Evolutionary conservation across 306 rosid genomes (phyloP), one percentile per base, ranked within the genome.

Genomic region (Carpinus viminea): DNA sequence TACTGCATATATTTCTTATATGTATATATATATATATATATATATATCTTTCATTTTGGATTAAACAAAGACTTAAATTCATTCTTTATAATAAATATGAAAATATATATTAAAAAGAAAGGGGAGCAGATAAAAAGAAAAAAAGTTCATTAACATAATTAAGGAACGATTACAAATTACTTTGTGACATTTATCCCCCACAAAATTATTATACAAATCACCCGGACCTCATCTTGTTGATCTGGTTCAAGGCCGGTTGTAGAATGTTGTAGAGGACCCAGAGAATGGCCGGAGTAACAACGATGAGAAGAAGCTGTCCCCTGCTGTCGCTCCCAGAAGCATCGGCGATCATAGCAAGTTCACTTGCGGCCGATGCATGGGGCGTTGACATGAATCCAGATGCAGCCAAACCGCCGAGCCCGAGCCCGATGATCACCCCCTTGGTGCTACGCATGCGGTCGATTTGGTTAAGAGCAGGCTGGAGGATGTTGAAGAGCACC

Each of bases 231-330:
- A 95, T 95, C 83, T 80, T 85, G 86, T 90, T 92, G 77, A 95
- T 45, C 86, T 95, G 98, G 90, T 95, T 95, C 75, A 94, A 79
- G 46, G 98, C 98, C 4, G 98, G 98, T 81, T 91, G 97, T 83
- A 94, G 84, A 72, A 94, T 94, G 60, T 94, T 92, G 77, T 77
- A 94, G 15, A 92, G 84, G 55, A 94, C 98, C 98, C 98, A 94
- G 11, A 55, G 73, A 74, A 91, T 86, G 2, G 98, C 98, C 0
- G 98, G 97, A 2, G 97, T 38, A 46, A 94, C 89, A 72, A 94
- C 98, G 62, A 94, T 50, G 78, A 94, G 85, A 70, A 94, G 89
- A 68, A 94, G 91, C 81, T 76, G 84, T 0, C 98, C 98, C 77
- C 98, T 83, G 81, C 54, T 90, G 38, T 94, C 98, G 47, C 73